Base-by-base conservation (phyloP, 495 filamentous ascomycete species). In the Aspergillus avenaceus region DNA sequence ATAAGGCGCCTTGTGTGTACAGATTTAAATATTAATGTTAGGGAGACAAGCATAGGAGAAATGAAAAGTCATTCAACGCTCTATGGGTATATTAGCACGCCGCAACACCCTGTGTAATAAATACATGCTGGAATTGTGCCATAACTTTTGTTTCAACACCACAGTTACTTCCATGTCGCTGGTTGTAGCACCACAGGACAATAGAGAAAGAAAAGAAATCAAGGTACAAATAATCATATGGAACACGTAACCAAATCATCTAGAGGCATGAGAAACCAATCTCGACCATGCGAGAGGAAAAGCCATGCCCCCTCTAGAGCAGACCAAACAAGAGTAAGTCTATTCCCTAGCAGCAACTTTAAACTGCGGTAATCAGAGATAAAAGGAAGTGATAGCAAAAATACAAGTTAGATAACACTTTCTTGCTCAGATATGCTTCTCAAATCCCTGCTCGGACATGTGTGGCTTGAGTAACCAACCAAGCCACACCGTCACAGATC, bases 291-390 rank as follows among this genome's bases (percentile, higher is more conserved):
- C 54, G 55, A 56, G 55, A 60, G 59, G 59, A 64, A 67, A 64
- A 67, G 61, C 41, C 59, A 67, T 67, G 57, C 54, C 55, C 18
- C 50, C n/a, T 37, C 56, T 53, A 58, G 59, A 61, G 54, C 50
- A 60, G 52, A 56, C 36, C 29, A 25, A 24, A 5, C 45, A 44
- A 49, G 29, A 46, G 28, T 41, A 52, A 44, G 21, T 28, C 49
- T 41, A 43, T 6, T 16, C 19, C 19, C 14, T 36, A 36, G 32
- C 32, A 18, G 16, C 19, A 5, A 8, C 32, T 3, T 18, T 16
- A 12, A 12, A 12, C 8, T 36, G 8, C 12, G 14, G 14, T 16
- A 36, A 18, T 5, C 32, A 3, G n/a, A n/a, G n/a, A n/a, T n/a
- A n/a, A n/a, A n/a, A n/a, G n/a, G n/a, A n/a, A n/a, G n/a, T n/a